Evolutionary conservation across 1,284 basidiomycete genomes (phyloP).

Genomic region (Boletus mariae): DNA sequence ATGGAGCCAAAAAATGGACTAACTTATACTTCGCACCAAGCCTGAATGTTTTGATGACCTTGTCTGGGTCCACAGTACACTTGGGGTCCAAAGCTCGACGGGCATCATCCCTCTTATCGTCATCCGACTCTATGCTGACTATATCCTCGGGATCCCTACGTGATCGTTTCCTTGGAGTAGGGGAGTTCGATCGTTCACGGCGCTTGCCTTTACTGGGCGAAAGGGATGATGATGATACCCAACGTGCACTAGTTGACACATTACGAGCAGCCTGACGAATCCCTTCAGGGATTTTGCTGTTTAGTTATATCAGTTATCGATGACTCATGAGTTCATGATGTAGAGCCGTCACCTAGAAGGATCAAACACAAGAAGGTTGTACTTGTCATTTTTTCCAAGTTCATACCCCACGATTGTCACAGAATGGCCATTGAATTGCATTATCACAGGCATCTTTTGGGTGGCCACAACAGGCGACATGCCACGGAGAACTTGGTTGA

Average conservation of each 20-base stretch:
- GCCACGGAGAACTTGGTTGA: conserved; percentile 46
- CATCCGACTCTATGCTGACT: conserved; percentile 35
- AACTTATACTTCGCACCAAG: conserved; percentile 46
- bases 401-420: conserved; percentile 84
- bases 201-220: conserved; percentile 19
- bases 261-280: conserved; percentile 37
- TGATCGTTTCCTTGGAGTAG: conserved; percentile 26
- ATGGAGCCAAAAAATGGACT: conserved; percentile 24
- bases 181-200: conserved; percentile 15
- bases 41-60: conserved; percentile 48
- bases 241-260: neutral
- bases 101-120: conserved; percentile 8
- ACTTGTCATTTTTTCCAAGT: conserved; percentile 49
- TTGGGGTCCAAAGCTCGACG: conserved; percentile 1
- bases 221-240: conserved; percentile 4
- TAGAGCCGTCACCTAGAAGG: conserved; percentile 54
- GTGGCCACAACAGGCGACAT: conserved; percentile 54
- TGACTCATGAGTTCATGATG: neutral
- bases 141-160: conserved; percentile 31
- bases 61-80: conserved; percentile 28
- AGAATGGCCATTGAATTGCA: conserved; percentile 82
- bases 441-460: conserved; percentile 70
- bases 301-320: conserved; percentile 8
- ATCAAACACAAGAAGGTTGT: conserved; percentile 73
- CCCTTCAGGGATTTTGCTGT: conserved; percentile 19